A percentile compares a stretch with the other conserved stretches of the same genome.
Conservation (phyloP, 805 yeast genomes). For the Starmerella vitae region DNA sequence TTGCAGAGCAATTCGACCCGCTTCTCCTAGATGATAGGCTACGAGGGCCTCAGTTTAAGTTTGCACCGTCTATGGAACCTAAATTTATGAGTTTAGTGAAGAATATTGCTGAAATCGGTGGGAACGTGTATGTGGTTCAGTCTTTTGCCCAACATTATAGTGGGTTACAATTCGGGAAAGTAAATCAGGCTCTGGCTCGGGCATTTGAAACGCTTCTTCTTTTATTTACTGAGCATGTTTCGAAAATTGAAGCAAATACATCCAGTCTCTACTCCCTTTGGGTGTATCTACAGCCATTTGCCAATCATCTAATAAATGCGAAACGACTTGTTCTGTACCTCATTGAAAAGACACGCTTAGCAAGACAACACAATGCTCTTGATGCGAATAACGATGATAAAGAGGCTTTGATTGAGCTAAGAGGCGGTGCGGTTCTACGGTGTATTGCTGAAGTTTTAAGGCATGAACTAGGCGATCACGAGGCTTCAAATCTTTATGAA, state of each 20-base stretch:
- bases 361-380: constrained; percentile 11
- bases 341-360: constrained; percentile 7
- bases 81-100: constrained; percentile 58
- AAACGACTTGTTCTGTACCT: constrained; percentile 3
- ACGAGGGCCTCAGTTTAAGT: constrained; percentile 60
- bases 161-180: constrained; percentile 46
- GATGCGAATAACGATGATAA: constrained; percentile 34
- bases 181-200: constrained; percentile 58
- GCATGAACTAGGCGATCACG: constrained; percentile 51
- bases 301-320: constrained; percentile 23
- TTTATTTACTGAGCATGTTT: constrained; percentile 26
- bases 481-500: constrained; percentile 39
- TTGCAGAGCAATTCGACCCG: constrained; percentile 47
- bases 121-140: constrained; percentile 43
- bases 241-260: constrained; percentile 27
- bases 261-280: constrained; percentile 25
- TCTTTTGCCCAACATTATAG: constrained; percentile 51
- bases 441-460: constrained; percentile 47
- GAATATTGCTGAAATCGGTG: constrained; percentile 48
- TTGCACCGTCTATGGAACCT: constrained; percentile 59
- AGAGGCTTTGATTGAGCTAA: constrained; percentile 27
- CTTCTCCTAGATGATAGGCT: constrained; percentile 32
- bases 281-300: constrained; percentile 7
- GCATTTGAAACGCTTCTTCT: constrained; percentile 35
- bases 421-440: constrained; percentile 65